Conservation (phyloP, 257 asterid species). For the Perilla frutescens region DNA sequence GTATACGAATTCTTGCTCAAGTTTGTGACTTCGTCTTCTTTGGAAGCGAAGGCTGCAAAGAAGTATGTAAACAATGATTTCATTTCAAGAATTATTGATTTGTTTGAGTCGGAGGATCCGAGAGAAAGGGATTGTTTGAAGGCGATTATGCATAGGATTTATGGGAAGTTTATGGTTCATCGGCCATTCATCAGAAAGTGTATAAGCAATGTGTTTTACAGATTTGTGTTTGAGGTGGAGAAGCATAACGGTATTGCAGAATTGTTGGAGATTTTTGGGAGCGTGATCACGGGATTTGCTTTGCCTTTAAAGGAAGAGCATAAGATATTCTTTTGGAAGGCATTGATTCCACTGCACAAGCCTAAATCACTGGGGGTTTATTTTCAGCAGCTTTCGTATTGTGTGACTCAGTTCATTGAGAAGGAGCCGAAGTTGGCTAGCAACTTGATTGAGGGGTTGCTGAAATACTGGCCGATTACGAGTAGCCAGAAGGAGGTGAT, state of each 20-base stretch:
- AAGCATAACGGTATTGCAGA: conserved; percentile 86
- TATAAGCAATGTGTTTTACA: conserved; percentile 70
- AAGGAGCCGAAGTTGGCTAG: conserved; percentile 85
- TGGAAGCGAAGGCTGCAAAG: conserved; percentile 77
- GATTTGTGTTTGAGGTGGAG: conserved; percentile 71
- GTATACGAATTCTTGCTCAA: conserved; percentile 77
- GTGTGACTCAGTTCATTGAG: conserved; percentile 73
- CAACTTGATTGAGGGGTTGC: conserved; percentile 66
- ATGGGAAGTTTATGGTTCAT: conserved; percentile 85
- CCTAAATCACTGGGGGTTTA: conserved; percentile 79
- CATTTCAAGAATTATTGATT: conserved; percentile 64
- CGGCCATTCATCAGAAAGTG: conserved; percentile 77
- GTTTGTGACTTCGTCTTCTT: conserved; percentile 63
- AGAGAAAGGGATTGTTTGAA: conserved; percentile 84
- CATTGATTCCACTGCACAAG: conserved; percentile 79
- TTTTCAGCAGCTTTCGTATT: conserved; percentile 80
- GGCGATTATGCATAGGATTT: conserved; percentile 79
- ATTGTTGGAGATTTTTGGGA: conserved; percentile 84
- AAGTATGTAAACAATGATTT: conserved; percentile 71
- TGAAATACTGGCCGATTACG: conserved; percentile 87
- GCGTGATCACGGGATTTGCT: conserved; percentile 90
- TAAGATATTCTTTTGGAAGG: conserved; percentile 71
- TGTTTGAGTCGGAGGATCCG: conserved; percentile 89
- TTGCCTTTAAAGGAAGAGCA: conserved; percentile 90
- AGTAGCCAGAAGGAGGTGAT: conserved; percentile 89